These are phyloP conservation scores for Aspergillus kassunensis DNA, from an alignment of 495 filamentous ascomycete species.

Conservation along the genomic window DNA sequence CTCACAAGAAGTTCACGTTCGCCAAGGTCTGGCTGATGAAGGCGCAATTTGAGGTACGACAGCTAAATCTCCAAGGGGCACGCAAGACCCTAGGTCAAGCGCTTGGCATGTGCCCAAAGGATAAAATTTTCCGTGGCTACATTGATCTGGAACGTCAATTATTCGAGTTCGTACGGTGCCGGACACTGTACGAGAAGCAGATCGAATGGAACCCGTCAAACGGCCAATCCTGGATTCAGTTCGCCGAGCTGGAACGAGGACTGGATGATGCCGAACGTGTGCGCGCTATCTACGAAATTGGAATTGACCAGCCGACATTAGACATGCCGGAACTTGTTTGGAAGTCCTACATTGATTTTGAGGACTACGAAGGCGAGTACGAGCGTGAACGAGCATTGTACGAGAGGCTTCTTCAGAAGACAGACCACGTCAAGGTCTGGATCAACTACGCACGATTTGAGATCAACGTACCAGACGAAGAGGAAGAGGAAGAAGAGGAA, in stretches of 20 bases:
- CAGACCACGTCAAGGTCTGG: constrained; percentile 98
- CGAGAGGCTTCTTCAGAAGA: constrained; percentile 87
- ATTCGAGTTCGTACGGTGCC: constrained; percentile 86
- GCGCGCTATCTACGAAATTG: constrained; percentile 90
- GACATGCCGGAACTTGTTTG: constrained; percentile 98
- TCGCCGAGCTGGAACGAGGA: constrained; percentile 84
- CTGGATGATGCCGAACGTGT: constrained; percentile 84
- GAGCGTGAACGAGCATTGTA: constrained; percentile 78
- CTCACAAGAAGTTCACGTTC: constrained; percentile 96
- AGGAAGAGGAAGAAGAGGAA: constrained; percentile 56
- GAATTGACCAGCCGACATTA: constrained; percentile 73
- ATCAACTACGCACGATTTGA: constrained; percentile 96
- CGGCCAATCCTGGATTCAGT: constrained; percentile 90
- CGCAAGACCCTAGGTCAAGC: constrained; percentile 85
- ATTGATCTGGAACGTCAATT: constrained; percentile 86
- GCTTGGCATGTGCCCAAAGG: constrained; percentile 92
- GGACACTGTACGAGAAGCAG: constrained; percentile 89
- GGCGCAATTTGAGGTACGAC: constrained; percentile 89
- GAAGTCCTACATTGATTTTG: constrained; percentile 98
- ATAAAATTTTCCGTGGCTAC: constrained; percentile 91
- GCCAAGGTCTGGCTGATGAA: constrained; percentile 94
- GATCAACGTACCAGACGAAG: constrained; percentile 75
- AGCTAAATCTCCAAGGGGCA: constrained; percentile 71
- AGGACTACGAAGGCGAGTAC: constrained; percentile 89
- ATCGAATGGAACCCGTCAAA: constrained; percentile 87